Percentiles rank a stretch among this genome's conserved stretches.
phyloP scores from a whole-genome alignment of 1,284 basidiomycete genomes.

The Moesziomyces antarcticus region DNA sequence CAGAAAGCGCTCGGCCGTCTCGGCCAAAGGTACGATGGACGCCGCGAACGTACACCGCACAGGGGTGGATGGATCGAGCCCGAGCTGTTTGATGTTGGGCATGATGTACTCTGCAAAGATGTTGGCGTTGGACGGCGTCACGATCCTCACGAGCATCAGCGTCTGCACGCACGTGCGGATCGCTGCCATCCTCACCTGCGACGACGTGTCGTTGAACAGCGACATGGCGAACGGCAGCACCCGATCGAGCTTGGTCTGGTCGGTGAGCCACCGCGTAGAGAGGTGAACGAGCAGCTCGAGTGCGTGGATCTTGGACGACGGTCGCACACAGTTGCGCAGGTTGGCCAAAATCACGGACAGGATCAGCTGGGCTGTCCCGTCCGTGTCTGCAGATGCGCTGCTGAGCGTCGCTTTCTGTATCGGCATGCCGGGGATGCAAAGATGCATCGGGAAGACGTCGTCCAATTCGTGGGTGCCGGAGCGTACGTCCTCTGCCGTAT shows the following conservation, averaged over 20 bases:
- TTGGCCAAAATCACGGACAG: conserved; percentile 88
- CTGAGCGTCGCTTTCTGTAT: conserved; percentile 19
- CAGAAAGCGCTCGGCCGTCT: conserved; percentile 83
- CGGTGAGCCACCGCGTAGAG: conserved; percentile 79
- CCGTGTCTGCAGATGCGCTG: conserved; percentile 68
- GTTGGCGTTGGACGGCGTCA: conserved; percentile 85
- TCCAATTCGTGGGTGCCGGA: conserved; percentile 24
- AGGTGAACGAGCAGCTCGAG: conserved; percentile 89
- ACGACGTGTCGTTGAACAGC: conserved; percentile 84
- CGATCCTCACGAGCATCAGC: conserved; percentile 82
- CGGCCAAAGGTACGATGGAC: conserved; percentile 83
- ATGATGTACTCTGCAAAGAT: conserved; percentile 96
- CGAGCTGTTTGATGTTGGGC: conserved; percentile 84
- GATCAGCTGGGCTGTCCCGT: conserved; percentile 82
- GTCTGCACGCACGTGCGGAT: conserved; percentile 85
- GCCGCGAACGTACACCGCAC: conserved; percentile 90
- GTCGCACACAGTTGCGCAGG: conserved; percentile 85
- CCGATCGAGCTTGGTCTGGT: conserved; percentile 94
- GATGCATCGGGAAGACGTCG: conserved; percentile 41
- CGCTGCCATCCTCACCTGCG: conserved; percentile 77
- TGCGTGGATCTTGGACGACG: conserved; percentile 85
- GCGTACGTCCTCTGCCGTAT: conserved; percentile 6
- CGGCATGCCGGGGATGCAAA: conserved; percentile 57
- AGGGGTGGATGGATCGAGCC: conserved; percentile 84
- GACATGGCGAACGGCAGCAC: conserved; percentile 92